Percentiles rank a stretch among this genome's conserved stretches.
phyloP scores from a whole-genome alignment of 371 early-diverging fungal species.

The Nematocida minor region DNA sequence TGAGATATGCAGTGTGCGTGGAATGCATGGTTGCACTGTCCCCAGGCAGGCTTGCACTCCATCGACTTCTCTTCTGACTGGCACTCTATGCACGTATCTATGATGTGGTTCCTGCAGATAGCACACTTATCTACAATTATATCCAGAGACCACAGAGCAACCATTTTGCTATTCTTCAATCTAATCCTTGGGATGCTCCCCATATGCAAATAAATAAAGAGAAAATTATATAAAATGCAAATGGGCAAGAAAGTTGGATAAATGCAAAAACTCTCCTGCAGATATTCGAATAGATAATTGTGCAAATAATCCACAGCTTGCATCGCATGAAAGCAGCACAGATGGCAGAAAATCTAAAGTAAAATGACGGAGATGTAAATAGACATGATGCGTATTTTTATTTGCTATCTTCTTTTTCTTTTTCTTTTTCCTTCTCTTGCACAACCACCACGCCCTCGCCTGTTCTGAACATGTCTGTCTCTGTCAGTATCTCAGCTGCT shows the following conservation, averaged over 20 bases:
- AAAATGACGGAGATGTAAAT: too few relatives aligned
- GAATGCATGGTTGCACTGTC: constrained; percentile 96
- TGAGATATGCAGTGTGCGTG: constrained; percentile 96
- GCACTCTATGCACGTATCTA: constrained; percentile 84
- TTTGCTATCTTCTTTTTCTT: background rate
- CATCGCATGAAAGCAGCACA: background rate
- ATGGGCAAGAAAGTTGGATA: background rate
- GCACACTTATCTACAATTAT: constrained; percentile 97
- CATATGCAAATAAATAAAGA: constrained; percentile 25
- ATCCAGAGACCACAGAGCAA: constrained; percentile 69
- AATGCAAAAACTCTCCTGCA: background rate
- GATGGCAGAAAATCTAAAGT: background rate
- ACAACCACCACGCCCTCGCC: constrained; percentile 12
- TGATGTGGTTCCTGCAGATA: constrained; percentile 98
- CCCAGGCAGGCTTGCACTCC: constrained; percentile 96
- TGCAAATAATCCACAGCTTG: background rate
- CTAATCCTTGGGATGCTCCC: constrained; percentile 51
- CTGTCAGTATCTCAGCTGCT: constrained; percentile 75
- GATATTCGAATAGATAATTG: background rate
- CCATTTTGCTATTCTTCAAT: constrained; percentile 57
- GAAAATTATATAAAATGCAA: background rate
- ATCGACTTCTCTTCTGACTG: constrained; percentile 73
- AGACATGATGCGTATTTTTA: too few relatives aligned
- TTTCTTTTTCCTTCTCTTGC: background rate
- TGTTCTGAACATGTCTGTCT: background rate